Conservation (phyloP, 1,139 yeast species). For the Suhomyces atakaporum region DNA sequence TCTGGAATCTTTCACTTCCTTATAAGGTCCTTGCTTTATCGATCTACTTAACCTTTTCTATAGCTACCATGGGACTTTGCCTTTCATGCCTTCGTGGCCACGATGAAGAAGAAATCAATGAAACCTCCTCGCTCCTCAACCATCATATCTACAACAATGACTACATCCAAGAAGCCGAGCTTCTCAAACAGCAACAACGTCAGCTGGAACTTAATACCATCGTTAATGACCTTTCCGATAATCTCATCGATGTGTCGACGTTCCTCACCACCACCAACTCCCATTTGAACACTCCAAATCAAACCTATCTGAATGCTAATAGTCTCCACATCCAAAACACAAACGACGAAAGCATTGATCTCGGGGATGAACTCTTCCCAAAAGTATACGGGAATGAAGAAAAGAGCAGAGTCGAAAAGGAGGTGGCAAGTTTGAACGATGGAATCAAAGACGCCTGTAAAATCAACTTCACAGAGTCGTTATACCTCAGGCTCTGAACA, state of each 20-base stretch:
- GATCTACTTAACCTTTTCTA: slow-evolving; percentile 1
- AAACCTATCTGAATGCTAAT: slow-evolving; percentile 10
- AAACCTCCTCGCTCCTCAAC: slow-evolving; percentile 36
- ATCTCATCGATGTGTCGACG: slow-evolving; percentile 46
- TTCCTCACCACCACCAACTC: slow-evolving; percentile 29
- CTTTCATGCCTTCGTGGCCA: slow-evolving; percentile 46
- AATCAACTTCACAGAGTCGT: slow-evolving; percentile 27
- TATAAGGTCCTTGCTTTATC: too few relatives aligned
- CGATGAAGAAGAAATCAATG: slow-evolving; percentile 39
- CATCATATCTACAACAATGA: slow-evolving; percentile 34
- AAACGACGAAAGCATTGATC: slow-evolving; percentile 10
- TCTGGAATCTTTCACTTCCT: too few relatives aligned
- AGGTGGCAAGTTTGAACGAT: slow-evolving; percentile 22
- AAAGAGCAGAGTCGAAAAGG: slow-evolving; percentile 24
- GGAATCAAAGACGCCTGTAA: slow-evolving; percentile 25
- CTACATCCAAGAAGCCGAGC: slow-evolving; percentile 42
- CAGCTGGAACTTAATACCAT: slow-evolving; percentile 45
- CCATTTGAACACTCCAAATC: slow-evolving; percentile 8
- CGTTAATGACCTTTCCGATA: slow-evolving; percentile 47
- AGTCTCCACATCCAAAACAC: slow-evolving; percentile 13
- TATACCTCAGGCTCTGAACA: slow-evolving; percentile 32
- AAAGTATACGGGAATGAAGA: slow-evolving; percentile 19
- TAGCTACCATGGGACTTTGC: slow-evolving; percentile 43
- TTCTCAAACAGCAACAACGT: slow-evolving; percentile 44
- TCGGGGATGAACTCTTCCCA: slow-evolving; percentile 14